Percentiles rank a stretch among this genome's conserved stretches.
phyloP scores from a whole-genome alignment of 2,329 filamentous ascomycete genomes.

The Iodosphaeria phyllophila region DNA sequence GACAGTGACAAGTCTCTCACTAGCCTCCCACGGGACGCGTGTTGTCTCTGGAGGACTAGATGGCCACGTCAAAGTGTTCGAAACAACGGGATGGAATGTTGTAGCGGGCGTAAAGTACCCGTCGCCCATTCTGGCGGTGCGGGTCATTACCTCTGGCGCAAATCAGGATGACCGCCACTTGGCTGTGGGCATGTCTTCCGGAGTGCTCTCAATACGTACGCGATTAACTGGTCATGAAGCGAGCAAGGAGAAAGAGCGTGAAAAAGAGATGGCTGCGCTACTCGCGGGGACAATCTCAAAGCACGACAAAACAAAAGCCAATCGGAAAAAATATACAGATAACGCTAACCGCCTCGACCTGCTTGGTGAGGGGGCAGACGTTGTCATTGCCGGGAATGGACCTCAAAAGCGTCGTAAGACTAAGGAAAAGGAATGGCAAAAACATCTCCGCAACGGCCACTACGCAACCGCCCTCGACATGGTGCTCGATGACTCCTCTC shows the following conservation, averaged over 20 bases:
- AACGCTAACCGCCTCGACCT: conserved; percentile 47
- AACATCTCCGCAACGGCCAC: conserved; percentile 56
- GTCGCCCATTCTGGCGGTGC: conserved; percentile 71
- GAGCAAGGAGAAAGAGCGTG: conserved; percentile 52
- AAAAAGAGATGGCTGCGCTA: conserved; percentile 71
- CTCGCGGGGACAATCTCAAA: conserved; percentile 60
- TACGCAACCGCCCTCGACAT: conserved; percentile 65
- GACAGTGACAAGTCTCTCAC: conserved; percentile 74
- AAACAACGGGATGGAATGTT: conserved; percentile 87
- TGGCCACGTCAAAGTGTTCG: conserved; percentile 93
- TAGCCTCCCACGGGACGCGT: conserved; percentile 64
- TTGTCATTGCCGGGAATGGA: conserved; percentile 63
- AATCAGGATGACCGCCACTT: conserved; percentile 75
- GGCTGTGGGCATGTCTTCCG: conserved; percentile 86
- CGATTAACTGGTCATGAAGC: conserved; percentile 74
- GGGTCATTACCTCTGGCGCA: conserved; percentile 50
- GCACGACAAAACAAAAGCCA: conserved; percentile 53
- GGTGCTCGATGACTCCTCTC: conserved; percentile 38
- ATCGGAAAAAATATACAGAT: conserved; percentile 40
- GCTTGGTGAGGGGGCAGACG: conserved; percentile 68
- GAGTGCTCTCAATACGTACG: conserved; percentile 77
- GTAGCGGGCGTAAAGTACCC: conserved; percentile 91
- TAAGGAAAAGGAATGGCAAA: conserved; percentile 58
- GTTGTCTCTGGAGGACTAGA: conserved; percentile 80
- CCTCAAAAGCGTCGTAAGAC: conserved; percentile 8